Base-by-base conservation (phyloP, 305 asterid species). In the Fraxinus sp. region DNA sequence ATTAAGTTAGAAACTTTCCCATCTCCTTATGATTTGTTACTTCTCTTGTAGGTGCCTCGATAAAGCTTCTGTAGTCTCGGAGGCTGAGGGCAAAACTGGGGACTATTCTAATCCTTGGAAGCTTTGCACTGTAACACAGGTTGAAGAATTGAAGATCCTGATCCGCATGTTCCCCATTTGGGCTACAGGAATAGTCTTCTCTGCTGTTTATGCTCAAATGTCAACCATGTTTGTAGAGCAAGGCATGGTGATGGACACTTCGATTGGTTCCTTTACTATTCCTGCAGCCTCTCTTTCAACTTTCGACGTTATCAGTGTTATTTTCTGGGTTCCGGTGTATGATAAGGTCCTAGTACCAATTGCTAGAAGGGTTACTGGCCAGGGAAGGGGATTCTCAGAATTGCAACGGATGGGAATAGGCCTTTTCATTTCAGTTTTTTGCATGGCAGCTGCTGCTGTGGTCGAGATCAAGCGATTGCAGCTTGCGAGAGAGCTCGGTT, bases 91-190 rank as follows among this genome's bases (percentile, higher is more conserved):
- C 85, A 86, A 85, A 73, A 82, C 83, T 0, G 94, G 90, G 18
- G 89, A 92, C 52, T 92, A 84, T 44, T 89, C 96, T 66, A 86
- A 93, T 86, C 90, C 92, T 0, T 95, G 99, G 99, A 89, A 80
- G 81, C 90, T 94, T 36, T 96, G 99, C 89, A 93, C 98, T 2
- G 94, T 93, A 33, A 95, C 99, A 13, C 99, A 94, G 88, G 92
- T 95, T 0, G 99, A 96, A 83, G 99, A 96, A 66, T 78, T 96
- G 30, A 96, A 96, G 82, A 96, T 93, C 79, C 82, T 96, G 87
- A 88, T 94, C 52, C 97, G 98, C 49, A 94, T 96, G 98, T 94
- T 96, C 73, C 98, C 99, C 78, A 90, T 94, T 77, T 95, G 98
- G 98, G 98, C 97, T 16, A 91, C 98, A 1, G 97, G 97, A n/a